Base-by-base conservation (phyloP, 2,329 filamentous ascomycete species). In the Penicillium sp. region DNA sequence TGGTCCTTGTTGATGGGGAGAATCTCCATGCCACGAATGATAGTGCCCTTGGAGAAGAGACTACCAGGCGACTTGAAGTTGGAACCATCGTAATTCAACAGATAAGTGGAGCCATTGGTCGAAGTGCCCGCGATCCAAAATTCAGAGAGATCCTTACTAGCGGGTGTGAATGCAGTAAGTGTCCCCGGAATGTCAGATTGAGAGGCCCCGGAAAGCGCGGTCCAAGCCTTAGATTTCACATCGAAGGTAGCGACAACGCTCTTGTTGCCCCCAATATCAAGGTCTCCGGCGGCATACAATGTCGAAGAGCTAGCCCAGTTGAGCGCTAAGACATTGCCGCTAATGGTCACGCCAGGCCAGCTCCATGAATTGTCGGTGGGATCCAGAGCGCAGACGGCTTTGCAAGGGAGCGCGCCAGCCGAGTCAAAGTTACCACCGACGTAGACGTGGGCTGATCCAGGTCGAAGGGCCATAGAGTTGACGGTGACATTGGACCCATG, bases 341-440 rank as follows among this genome's bases (percentile, higher is more conserved):
- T 72, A 11, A 97, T 66, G 41, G 79, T 82, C 30, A 77, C 79
- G 7, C 88, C 89, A 10, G 89, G 86, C 25, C 84, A 79, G 56
- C 77, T 84, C 91, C 91, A 98, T 56, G 90, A 84, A 10, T 76
- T 77, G 4, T 76, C 75, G 6, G 78, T 71, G 2, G 82, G 80
- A 59, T 85, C 82, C 68, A 86, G 94, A 43, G 84, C 73, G 67
- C 93, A 98, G 16, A 98, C 78, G 32, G 80, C 83, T 3, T 84
- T 81, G 61, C 93, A 98, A 28, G 80, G 82, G 19, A 97, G 76
- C 4, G 84, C 83, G 18, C 93, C 93, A 13, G 89, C 93, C 20
- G 78, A 80, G n/a, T 80, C 73, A 59, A 97, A 98, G 7, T 78
- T 80, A 20, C 93, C 93, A 25, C 85, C 91, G 20, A 98, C 85